Percentiles rank a stretch among this genome's conserved stretches.
Conservation (phyloP, 257 asterid genomes). For the Nicotiana tomentosiformis region DNA sequence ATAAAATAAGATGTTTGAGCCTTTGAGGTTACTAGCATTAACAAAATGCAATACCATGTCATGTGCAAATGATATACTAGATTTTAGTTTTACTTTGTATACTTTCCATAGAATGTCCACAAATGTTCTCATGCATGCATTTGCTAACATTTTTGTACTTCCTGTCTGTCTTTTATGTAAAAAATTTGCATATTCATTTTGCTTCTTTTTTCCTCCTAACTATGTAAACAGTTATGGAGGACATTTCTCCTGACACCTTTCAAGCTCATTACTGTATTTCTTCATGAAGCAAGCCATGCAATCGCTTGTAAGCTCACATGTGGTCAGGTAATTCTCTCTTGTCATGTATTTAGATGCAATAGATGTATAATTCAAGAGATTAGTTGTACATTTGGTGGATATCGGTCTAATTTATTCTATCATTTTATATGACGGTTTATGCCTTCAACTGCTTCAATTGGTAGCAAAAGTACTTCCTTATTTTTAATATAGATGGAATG, state of each 20-base stretch:
- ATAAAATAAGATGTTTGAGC: background rate
- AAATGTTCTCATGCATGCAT: background rate
- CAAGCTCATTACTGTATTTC: slow-evolving; percentile 95
- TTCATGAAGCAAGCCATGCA: slow-evolving; percentile 98
- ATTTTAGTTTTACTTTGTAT: background rate
- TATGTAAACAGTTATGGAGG: slow-evolving; percentile 77
- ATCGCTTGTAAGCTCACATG: slow-evolving; percentile 96
- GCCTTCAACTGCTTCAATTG: background rate
- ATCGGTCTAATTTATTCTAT: background rate
- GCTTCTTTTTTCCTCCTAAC: background rate
- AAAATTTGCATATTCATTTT: background rate
- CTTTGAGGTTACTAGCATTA: background rate
- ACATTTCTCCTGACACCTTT: slow-evolving; percentile 85
- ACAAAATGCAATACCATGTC: background rate
- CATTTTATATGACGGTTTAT: background rate
- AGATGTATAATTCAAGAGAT: background rate
- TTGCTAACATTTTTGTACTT: background rate
- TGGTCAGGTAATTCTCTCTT: slow-evolving; percentile 57
- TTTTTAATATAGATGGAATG: background rate
- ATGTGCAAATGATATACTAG: background rate
- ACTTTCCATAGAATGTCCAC: background rate
- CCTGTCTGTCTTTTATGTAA: background rate
- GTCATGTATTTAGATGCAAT: background rate
- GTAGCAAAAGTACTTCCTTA: background rate
- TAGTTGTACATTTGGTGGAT: background rate